Evolutionary conservation across 2,329 filamentous ascomycete genomes (phyloP), one percentile per base, ranked within the genome.

Genomic region (Calonectria multiphialidica): DNA sequence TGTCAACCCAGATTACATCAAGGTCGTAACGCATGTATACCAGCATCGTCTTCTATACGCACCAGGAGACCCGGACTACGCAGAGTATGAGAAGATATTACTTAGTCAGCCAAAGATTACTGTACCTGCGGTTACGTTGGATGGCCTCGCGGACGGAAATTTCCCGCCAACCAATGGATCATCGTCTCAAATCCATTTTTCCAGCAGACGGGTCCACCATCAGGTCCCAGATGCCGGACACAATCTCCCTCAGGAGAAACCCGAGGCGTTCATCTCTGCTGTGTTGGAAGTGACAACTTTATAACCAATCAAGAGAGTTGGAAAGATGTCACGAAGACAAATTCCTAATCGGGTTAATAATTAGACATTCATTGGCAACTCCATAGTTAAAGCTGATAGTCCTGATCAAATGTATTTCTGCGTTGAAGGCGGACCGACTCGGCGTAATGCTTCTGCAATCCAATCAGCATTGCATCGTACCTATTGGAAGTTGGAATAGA

Each of bases 51-150:
- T 70, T 21, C 65, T 71, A 2, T 79, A 63, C 80, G 81, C 72
- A 79, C 80, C 63, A 80, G 70, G 71, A 15, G 71, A 72, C 37
- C 66, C 66, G 16, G 49, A 53, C 18, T 72, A 68, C 30, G 61
- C 57, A 23, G 66, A 63, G 6, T 40, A 66, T 10, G 62, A 66
- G 33, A 69, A 37, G n/a, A 12, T 23, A 7, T 25, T 57, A 10
- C 64, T 57, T 23, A 13, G 47, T 12, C 50, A 57, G 28, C 50
- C 49, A 15, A 25, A 18, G 12, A 66, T 45, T 40, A 57, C 18
- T 7, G 37, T 45, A n/a, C 37, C 64, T 8, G 15, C 64, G 1
- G 49, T 57, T 16, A 66, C 64, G 5, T 57, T 66, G 49, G 64
- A 66, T 25, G 64, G 64, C 3, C 64, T 66, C 5, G 59, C 42